phyloP scores from a whole-genome alignment of 345 rosid species.

The thale cress (Arabidopsis thaliana) region DNA sequence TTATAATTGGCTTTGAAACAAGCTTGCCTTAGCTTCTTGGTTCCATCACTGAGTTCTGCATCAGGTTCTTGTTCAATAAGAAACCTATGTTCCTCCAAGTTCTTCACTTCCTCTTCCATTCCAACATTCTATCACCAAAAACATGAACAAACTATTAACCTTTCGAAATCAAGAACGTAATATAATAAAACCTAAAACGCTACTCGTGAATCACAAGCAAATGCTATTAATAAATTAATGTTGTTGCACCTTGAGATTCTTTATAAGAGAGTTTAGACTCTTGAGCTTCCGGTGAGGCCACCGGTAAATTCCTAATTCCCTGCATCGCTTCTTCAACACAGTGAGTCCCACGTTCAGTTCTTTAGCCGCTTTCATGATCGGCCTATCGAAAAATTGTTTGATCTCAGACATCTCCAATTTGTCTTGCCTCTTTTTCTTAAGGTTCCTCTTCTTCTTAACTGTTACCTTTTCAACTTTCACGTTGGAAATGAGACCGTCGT shows the following conservation, averaged over 20 bases:
- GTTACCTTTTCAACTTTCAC: slow-evolving; percentile 4
- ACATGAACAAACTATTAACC: background rate
- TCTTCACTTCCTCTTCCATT: slow-evolving; percentile 48
- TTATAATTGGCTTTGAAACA: slow-evolving; percentile 73
- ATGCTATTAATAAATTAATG: background rate
- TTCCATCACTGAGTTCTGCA: slow-evolving; percentile 52
- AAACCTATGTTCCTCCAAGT: slow-evolving; percentile 56
- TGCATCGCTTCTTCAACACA: slow-evolving; percentile 72
- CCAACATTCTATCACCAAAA: slow-evolving; percentile 53
- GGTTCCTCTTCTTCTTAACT: slow-evolving; percentile 28
- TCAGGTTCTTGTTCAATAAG: slow-evolving; percentile 54
- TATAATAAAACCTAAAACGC: background rate
- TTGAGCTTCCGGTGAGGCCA: slow-evolving; percentile 86
- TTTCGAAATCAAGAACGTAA: background rate
- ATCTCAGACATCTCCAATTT: slow-evolving; percentile 54
- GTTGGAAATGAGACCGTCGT: background rate
- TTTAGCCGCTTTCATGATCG: slow-evolving; percentile 69
- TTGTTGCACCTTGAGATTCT: slow-evolving; percentile 63
- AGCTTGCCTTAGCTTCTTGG: slow-evolving; percentile 66
- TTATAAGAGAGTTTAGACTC: slow-evolving; percentile 68
- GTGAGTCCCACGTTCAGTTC: slow-evolving; percentile 76
- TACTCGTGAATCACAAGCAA: background rate
- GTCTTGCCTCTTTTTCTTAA: slow-evolving; percentile 34
- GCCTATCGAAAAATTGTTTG: slow-evolving; percentile 60
- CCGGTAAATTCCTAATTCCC: slow-evolving; percentile 71